Conservation (phyloP, 2,329 filamentous ascomycete genomes). For the Aspergillus quadricinctus region DNA sequence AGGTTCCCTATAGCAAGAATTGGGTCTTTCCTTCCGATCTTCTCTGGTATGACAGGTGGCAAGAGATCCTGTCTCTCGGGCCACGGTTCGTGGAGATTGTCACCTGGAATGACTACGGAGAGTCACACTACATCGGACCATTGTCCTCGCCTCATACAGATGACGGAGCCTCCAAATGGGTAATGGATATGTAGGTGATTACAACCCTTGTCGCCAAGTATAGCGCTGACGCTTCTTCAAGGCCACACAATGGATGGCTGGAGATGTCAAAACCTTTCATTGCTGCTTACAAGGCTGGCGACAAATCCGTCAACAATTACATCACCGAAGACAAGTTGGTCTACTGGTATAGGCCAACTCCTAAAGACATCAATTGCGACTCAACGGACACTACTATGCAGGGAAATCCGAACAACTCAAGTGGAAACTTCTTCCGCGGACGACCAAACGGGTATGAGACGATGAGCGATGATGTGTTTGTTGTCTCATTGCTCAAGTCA, state of each 20-base stretch:
- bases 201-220: not conserved
- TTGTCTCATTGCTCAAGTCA: constrained; percentile 48
- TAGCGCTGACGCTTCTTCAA: constrained; percentile 13
- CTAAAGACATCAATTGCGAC: constrained; percentile 46
- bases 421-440: constrained; percentile 51
- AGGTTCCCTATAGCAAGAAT: constrained; percentile 48
- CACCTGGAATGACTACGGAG: constrained; percentile 52
- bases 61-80: constrained; percentile 40
- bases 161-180: constrained; percentile 46
- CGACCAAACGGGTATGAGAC: constrained; percentile 49
- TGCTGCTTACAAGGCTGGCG: constrained; percentile 49
- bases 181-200: constrained; percentile 43
- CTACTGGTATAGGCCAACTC: constrained; percentile 55
- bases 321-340: constrained; percentile 48
- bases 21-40: constrained; percentile 47
- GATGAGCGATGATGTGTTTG: constrained; percentile 49
- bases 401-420: constrained; percentile 41
- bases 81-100: constrained; percentile 49
- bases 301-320: constrained; percentile 29
- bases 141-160: constrained; percentile 38
- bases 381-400: constrained; percentile 49
- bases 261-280: constrained; percentile 53
- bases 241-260: constrained; percentile 51
- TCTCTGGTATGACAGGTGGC: constrained; percentile 43
- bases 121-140: constrained; percentile 53